Conservation (phyloP, 768 basidiomycete genomes). For the Calvatia gigantea region DNA sequence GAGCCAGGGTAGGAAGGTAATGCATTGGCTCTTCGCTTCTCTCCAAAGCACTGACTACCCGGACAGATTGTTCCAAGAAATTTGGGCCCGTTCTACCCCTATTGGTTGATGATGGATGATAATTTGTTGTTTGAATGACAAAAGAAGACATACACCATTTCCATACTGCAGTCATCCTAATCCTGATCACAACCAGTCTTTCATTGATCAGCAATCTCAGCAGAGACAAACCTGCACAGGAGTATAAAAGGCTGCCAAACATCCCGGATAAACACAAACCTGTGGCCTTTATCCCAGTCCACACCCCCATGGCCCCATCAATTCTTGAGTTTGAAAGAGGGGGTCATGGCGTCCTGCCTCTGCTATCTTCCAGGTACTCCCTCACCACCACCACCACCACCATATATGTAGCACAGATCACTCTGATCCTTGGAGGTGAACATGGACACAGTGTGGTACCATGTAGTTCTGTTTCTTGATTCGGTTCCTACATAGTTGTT, state of each 20-base stretch:
- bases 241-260: neutral
- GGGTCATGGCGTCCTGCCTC: neutral
- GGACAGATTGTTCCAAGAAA: neutral
- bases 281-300: neutral
- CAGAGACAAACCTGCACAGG: neutral
- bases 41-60: neutral
- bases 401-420: too few relatives aligned
- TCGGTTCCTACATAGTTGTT: neutral
- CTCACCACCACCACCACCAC: too few relatives aligned
- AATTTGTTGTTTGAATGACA: neutral
- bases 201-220: neutral
- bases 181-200: too few relatives aligned
- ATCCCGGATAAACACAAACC: neutral
- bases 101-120: neutral
- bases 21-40: neutral
- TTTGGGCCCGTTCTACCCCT: neutral
- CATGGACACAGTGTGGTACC: too few relatives aligned
- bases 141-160: neutral
- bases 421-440: too few relatives aligned
- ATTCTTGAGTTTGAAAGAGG: neutral
- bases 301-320: neutral
- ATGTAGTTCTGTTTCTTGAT: too few relatives aligned
- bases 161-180: neutral
- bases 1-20: conserved; percentile 2
- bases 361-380: neutral